Evolutionary conservation across 768 basidiomycete genomes (phyloP), one percentile per base, ranked within the genome.

Genomic region (Xerocomellus dryophilus): DNA sequence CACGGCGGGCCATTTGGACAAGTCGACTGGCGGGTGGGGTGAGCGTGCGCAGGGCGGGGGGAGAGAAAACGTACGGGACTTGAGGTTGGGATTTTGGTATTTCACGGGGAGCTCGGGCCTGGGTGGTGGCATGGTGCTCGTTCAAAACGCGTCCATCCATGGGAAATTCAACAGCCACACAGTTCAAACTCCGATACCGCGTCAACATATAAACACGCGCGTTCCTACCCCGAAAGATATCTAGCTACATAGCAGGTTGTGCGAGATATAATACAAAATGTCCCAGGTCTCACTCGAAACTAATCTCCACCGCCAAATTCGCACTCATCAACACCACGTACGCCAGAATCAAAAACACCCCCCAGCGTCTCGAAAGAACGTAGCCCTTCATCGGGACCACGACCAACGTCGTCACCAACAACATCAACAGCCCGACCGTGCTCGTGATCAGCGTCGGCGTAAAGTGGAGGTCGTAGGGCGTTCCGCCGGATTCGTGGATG

Each of bases 301-400:
- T 49, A 47, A 93, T 66, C 69, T 98, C 94, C 21, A 95, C 91
- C 46, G 84, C 70, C 47, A 98, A 71, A 63, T 92, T 96, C 51
- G 82, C 74, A 6, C 74, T 69, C 90, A 97, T 96, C 57, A 96
- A 79, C 18, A 77, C 74, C 27, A 78, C 62, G 65, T 98, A 98
- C 17, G 81, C 83, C 9, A 72, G 64, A 42, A 97, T 85, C 60
- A 98, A 76, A 61, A 89, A 80, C 25, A 87, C 61, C 0, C 93
- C 95, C 93, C 93, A 98, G 44, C 78, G 74, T 48, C 86, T 76
- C 36, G 89, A 85, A 43, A 98, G 79, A 62, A 81, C 76, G 66
- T 88, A 98, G 27, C 81, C 84, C 62, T 97, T 95, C 51, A 86
- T 65, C 1, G 97, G 95, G 0, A 98, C 91, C 59, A 88, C 82